These are phyloP conservation scores for Coleophoma eucalyptorum DNA, from an alignment of 2,329 filamentous ascomycete species.

Conservation along the genomic window DNA sequence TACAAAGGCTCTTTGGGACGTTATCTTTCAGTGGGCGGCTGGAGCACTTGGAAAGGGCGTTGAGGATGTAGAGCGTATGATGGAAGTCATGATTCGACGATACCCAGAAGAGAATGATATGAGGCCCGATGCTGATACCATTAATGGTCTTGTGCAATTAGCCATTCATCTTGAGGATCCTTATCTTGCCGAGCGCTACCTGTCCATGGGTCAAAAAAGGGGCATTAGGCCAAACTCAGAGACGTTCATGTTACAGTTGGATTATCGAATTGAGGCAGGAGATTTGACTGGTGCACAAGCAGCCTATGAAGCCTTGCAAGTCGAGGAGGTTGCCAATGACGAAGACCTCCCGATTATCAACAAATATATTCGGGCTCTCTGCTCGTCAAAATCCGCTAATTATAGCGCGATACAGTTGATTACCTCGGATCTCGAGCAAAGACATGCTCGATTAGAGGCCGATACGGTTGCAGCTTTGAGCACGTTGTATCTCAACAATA, in stretches of 20 bases:
- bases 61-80: constrained; percentile 70
- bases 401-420: constrained; percentile 71
- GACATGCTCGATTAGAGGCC: constrained; percentile 65
- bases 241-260: constrained; percentile 72
- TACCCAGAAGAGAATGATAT: constrained; percentile 41
- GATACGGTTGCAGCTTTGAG: constrained; percentile 73
- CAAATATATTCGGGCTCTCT: constrained; percentile 67
- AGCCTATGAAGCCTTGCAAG: constrained; percentile 60
- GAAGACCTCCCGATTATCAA: constrained; percentile 65
- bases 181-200: constrained; percentile 69
- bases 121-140: constrained; percentile 62
- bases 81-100: constrained; percentile 58
- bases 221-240: constrained; percentile 63
- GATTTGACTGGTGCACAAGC: constrained; percentile 68
- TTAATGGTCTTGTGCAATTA: constrained; percentile 73
- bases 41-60: constrained; percentile 64
- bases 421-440: constrained; percentile 68
- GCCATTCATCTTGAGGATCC: constrained; percentile 68
- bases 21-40: constrained; percentile 72
- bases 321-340: constrained; percentile 47
- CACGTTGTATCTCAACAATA: constrained; percentile 67
- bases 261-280: constrained; percentile 68
- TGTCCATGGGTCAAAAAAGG: constrained; percentile 61
- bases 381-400: constrained; percentile 53
- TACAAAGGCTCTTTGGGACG: constrained; percentile 62